Percentiles rank a stretch among this genome's conserved stretches.
phyloP scores from a whole-genome alignment of 495 filamentous ascomycete genomes.

The Penicillium riverlandense region DNA sequence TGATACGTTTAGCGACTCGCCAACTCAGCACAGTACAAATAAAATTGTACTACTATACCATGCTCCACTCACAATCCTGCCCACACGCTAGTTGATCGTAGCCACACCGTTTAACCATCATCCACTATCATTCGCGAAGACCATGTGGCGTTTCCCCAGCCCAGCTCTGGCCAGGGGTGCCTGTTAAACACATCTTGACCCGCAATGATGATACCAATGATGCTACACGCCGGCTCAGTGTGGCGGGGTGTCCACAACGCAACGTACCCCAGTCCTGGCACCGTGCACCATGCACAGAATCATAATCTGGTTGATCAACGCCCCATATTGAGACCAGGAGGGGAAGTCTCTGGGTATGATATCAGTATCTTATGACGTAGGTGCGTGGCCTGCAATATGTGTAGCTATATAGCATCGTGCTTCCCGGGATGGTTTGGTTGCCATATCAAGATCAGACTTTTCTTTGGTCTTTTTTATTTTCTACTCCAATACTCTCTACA shows the following conservation, averaged over 20 bases:
- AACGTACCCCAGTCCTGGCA: neutral
- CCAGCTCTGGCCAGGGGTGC: conserved; percentile 3
- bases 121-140: conserved; percentile 7
- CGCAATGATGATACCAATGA: conserved; percentile 12
- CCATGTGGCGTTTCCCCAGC: conserved; percentile 3
- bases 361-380: no score
- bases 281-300: conserved; percentile 12
- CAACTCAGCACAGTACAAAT: conserved; percentile 5
- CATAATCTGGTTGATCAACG: conserved; percentile 3
- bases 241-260: conserved; percentile 2
- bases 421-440: no score
- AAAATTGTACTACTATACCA: conserved; percentile 5
- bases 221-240: conserved; percentile 5
- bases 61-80: conserved; percentile 1
- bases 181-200: conserved; percentile 5
- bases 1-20: neutral
- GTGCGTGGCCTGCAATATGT: no score
- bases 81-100: conserved; percentile 1
- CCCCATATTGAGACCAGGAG: conserved; percentile 1
- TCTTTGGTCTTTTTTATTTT: no score
- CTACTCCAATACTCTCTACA: no score
- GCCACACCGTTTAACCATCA: conserved; percentile 1
- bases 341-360: neutral
- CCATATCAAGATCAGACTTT: no score
- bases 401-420: no score